These are phyloP conservation scores for Tillandsia fasciculata DNA, from an alignment of 176 grass and related monocot genomes.

Conservation along the genomic window DNA sequence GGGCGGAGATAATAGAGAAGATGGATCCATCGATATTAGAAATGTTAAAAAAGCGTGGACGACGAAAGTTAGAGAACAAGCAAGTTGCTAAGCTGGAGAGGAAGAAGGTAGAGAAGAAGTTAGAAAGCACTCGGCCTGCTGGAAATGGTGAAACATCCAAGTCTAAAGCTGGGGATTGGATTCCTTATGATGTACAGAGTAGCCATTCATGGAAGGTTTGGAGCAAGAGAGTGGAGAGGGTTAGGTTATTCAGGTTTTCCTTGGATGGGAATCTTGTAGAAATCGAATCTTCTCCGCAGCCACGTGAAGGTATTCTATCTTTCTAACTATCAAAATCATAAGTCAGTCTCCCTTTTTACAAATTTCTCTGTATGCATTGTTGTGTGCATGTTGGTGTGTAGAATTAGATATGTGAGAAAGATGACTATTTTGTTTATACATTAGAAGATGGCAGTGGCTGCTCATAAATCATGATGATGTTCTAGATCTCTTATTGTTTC, in stretches of 20 bases:
- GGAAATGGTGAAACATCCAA: constrained; percentile 19
- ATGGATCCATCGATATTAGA: constrained; percentile 65
- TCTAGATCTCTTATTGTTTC: too few relatives aligned
- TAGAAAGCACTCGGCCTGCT: constrained; percentile 1
- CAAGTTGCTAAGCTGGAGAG: constrained; percentile 21
- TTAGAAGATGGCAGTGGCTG: too few relatives aligned
- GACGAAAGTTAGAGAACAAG: constrained; percentile 29
- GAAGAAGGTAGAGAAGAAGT: constrained; percentile 12
- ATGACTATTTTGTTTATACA: too few relatives aligned
- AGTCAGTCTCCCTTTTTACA: not conserved
- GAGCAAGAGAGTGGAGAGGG: constrained; percentile 78
- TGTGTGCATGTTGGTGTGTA: not conserved
- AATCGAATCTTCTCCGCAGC: constrained; percentile 36
- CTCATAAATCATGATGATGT: too few relatives aligned
- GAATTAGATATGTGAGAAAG: too few relatives aligned
- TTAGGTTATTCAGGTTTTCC: constrained; percentile 59
- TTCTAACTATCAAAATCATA: not conserved
- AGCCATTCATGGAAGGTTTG: constrained; percentile 61
- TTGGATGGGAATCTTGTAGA: constrained; percentile 68
- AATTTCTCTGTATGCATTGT: not conserved
- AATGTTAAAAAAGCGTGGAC: constrained; percentile 48
- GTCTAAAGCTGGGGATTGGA: constrained; percentile 28
- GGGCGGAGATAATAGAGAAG: constrained; percentile 66
- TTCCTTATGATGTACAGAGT: constrained; percentile 23
- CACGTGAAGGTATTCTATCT: constrained; percentile 40